Evolutionary conservation across 108 stramenopile species (phyloP), one percentile per base, ranked within the genome.

Genomic region (Aurantiochytrium sp.): DNA sequence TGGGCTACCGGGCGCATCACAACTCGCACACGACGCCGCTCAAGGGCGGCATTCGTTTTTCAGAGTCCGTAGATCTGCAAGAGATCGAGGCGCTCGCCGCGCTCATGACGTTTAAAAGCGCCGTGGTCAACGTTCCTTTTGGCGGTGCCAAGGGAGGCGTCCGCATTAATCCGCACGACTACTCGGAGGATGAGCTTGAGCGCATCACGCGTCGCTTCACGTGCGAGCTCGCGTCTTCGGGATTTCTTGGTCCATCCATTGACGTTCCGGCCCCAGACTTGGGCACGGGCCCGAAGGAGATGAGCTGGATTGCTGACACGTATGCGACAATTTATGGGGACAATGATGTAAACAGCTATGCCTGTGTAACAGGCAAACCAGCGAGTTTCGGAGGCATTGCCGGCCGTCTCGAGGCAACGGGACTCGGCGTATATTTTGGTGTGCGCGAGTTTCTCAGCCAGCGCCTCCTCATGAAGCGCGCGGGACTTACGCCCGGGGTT

Each of bases 221-320:
- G 49, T 89, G 89, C 49, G 89, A 90, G 83, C 89, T 90, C 12
- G 25, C 35, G 2, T 89, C 89, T n/a, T 58, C 51, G 10, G 89
- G 89, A 49, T 90, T 90, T 88, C 89, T 90, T 58, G 89, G 89
- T 8, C 89, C 89, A 14, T 89, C 88, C 21, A 35, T 90, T 5
- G 89, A 90, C 35, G 89, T 90, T n/a, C 89, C 89, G 2, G 89
- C 89, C 10, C 89, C 89, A 12, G 89, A 90, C 83, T 8, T 90
- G 23, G 89, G 89, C 57, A 90, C 89, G 6, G 89, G 89, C 12
- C 89, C 89, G 4, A 53, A 55, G 18, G 89, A 90, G 42, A 90
- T 90, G 89, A 58, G 55, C 87, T 90, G 89, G 89, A 90, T 90
- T 42, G 88, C 89, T 4, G 89, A 90, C 60, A 90, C 89, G n/a